These are phyloP conservation scores for Colletotrichum abscissum DNA, from an alignment of 2,329 filamentous ascomycete genomes.

Conservation along the genomic window DNA sequence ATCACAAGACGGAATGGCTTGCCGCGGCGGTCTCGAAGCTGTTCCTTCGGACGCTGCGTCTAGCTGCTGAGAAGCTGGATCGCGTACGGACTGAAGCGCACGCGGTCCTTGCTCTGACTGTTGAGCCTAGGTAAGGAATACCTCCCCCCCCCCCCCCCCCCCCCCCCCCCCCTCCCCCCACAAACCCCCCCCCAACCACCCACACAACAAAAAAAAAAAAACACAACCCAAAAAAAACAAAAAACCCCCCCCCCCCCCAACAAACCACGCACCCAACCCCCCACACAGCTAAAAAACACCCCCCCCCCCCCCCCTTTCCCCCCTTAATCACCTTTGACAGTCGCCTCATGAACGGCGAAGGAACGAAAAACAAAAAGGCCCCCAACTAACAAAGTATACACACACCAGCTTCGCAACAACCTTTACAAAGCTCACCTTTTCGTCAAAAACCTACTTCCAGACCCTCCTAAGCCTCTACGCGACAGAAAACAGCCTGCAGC, in stretches of 20 bases:
- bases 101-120: constrained; percentile 57
- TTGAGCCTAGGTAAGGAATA: constrained; percentile 57
- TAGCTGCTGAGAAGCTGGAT: constrained; percentile 91
- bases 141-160: neutral
- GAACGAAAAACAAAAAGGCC: neutral
- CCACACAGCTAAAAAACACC: too few species aligned
- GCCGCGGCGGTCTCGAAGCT: constrained; percentile 49
- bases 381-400: constrained; percentile 34
- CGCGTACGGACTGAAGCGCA: constrained; percentile 80
- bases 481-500: constrained; percentile 46
- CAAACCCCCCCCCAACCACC: too few species aligned
- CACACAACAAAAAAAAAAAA: too few species aligned
- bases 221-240: too few species aligned
- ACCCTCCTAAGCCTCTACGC: constrained; percentile 62
- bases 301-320: neutral
- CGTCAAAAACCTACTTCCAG: constrained; percentile 70
- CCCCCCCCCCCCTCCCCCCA: neutral
- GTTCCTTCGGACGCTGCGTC: constrained; percentile 67
- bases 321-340: too few species aligned
- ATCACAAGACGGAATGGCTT: constrained; percentile 36
- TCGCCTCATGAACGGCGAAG: neutral
- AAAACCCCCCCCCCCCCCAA: too few species aligned
- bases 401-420: constrained; percentile 45
- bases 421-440: constrained; percentile 59
- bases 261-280: too few species aligned